Evolutionary conservation across 1,139 yeast genomes (phyloP), one percentile per base, ranked within the genome.

Genomic region (Debaryomyces robertsiae): DNA sequence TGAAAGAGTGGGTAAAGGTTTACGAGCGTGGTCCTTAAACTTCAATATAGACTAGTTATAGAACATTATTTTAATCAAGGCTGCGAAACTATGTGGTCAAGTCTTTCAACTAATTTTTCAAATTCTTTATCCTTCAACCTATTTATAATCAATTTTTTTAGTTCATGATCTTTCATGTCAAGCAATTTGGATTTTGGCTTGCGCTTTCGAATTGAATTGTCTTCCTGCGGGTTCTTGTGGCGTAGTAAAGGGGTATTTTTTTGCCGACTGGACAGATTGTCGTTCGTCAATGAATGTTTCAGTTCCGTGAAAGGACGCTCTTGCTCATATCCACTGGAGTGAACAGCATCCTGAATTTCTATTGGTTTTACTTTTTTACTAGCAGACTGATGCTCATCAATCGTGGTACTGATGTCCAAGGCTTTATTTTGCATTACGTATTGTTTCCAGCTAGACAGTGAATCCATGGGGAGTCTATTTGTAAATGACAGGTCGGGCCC

Each of bases 1-100:
- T 81, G 5, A 79, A 77, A 48, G 58, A 63, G 42, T 82, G 88
- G 88, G 55, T 57, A 2, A 75, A 69, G 46, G 40, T 53, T 13
- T 40, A 46, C 28, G 32, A 33, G 10, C 23, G 25, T 25, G 11
- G 15, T 25, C 14, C 36, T 9, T 33, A n/a, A 23, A 25, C 25
- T 18, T 33, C 30, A 27, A 23, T 25, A 32, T 32, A 29, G 36
- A 28, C 11, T 34, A 27, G 27, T 25, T 39, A 35, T 29, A 34
- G 30, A 11, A 27, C 25, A 32, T 25, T 24, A 15, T 27, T 18
- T n/a, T 9, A 23, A 14, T 38, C 23, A 27, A 38, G 39, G 30
- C 22, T 39, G 36, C 34, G 45, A 31, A 28, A 43, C 40, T 10
- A 43, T 27, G 13, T 27, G 25, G 19, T 44, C 47, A n/a, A 47